Evolutionary conservation across 345 rosid species (phyloP).

Genomic region (Hibiscus mutabilis): DNA sequence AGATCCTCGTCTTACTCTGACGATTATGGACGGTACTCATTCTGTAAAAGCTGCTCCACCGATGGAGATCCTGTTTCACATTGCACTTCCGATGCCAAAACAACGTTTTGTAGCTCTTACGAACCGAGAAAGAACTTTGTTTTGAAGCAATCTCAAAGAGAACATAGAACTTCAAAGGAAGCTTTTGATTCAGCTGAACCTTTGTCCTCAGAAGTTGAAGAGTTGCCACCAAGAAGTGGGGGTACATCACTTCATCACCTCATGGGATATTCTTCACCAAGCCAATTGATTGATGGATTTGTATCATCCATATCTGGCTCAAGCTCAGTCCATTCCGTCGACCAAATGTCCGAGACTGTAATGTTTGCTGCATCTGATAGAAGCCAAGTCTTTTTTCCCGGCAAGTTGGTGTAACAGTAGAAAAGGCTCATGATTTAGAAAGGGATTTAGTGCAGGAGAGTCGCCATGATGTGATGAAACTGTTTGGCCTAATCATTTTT

Average conservation of each 20-base stretch:
- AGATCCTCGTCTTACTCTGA: slow-evolving; percentile 29
- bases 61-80: slow-evolving; percentile 24
- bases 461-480: neutral
- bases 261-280: slow-evolving; percentile 81
- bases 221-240: slow-evolving; percentile 27
- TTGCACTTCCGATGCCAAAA: slow-evolving; percentile 6
- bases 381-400: neutral
- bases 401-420: neutral
- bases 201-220: slow-evolving; percentile 37
- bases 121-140: slow-evolving; percentile 24
- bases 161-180: slow-evolving; percentile 23
- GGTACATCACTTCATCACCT: slow-evolving; percentile 71
- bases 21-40: slow-evolving; percentile 23
- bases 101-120: slow-evolving; percentile 9
- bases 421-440: neutral
- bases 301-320: slow-evolving; percentile 12
- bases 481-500: neutral
- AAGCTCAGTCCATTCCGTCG: slow-evolving; percentile 5
- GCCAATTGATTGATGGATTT: slow-evolving; percentile 40
- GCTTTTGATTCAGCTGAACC: slow-evolving; percentile 23
- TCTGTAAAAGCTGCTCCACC: slow-evolving; percentile 22
- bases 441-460: neutral
- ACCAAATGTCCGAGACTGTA: neutral
- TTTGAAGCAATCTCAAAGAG: slow-evolving; percentile 18
- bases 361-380: neutral